Percentiles rank a stretch among this genome's conserved stretches.
Conservation (phyloP, 768 basidiomycete species). For the Suillus clintonianus region DNA sequence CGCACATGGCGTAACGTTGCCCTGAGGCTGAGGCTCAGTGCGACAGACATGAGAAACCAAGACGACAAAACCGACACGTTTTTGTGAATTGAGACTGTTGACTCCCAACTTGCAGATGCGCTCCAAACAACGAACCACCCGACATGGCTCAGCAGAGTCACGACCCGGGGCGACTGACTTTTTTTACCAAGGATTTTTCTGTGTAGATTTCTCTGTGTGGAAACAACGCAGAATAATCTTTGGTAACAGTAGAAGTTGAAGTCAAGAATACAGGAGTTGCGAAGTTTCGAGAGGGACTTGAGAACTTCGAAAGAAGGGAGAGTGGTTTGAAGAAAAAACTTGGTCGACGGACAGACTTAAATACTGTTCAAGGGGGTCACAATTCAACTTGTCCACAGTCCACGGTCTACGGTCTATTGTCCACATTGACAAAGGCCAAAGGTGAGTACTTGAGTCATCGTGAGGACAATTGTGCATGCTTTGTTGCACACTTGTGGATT, state of each 20-base stretch:
- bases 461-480: neutral
- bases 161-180: too few relatives aligned
- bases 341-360: neutral
- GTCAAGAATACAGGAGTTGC: neutral
- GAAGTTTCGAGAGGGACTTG: neutral
- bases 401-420: neutral
- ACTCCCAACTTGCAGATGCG: constrained; percentile 10
- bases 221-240: too few relatives aligned
- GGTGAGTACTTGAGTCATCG: neutral
- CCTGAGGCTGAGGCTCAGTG: too few relatives aligned
- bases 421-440: neutral
- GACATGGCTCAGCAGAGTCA: too few relatives aligned
- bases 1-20: too few relatives aligned
- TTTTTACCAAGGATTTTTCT: neutral
- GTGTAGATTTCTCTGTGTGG: too few relatives aligned
- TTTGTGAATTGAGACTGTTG: neutral
- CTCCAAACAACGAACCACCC: too few relatives aligned
- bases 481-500: neutral
- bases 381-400: neutral
- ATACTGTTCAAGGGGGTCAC: neutral
- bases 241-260: too few relatives aligned
- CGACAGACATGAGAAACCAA: constrained; percentile 43
- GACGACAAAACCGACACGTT: constrained; percentile 21
- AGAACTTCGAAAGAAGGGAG: neutral
- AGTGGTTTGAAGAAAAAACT: neutral